Conservation (phyloP, 1,139 yeast genomes). For the Yueomyces sp. region DNA sequence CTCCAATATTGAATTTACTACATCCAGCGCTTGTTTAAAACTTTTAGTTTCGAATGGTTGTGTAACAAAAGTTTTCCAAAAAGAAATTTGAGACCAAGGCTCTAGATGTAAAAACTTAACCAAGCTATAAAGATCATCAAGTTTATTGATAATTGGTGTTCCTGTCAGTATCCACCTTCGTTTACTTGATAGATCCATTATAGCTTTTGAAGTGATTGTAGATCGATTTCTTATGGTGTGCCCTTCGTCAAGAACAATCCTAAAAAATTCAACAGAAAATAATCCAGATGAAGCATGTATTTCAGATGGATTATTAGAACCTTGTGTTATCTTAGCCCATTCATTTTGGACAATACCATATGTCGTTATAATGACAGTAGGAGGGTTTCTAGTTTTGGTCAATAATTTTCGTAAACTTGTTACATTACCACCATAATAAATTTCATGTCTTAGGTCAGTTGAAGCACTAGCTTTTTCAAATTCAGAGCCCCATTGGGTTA, state of each 20-base stretch:
- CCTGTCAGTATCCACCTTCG: slow-evolving; percentile 88
- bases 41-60: slow-evolving; percentile 69
- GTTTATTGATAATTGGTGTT: slow-evolving; percentile 80
- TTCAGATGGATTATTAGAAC: slow-evolving; percentile 2
- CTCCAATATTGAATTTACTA: slow-evolving; percentile 72
- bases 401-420: slow-evolving; percentile 30
- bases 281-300: slow-evolving; percentile 34
- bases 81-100: slow-evolving; percentile 81
- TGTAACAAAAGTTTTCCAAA: slow-evolving; percentile 85
- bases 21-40: slow-evolving; percentile 61
- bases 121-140: slow-evolving; percentile 76
- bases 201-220: slow-evolving; percentile 72
- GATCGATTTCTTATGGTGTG: slow-evolving; percentile 76
- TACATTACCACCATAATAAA: slow-evolving; percentile 66
- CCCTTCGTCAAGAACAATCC: slow-evolving; percentile 85
- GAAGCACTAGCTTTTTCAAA: slow-evolving; percentile 47
- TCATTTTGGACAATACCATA: slow-evolving; percentile 83
- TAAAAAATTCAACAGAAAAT: slow-evolving; percentile 60
- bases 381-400: slow-evolving; percentile 31
- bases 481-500: slow-evolving; percentile 87
- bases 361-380: slow-evolving; percentile 71
- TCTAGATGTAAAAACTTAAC: slow-evolving; percentile 64
- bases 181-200: slow-evolving; percentile 49
- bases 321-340: slow-evolving; percentile 27
- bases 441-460: slow-evolving; percentile 31